Conservation (phyloP, 177 flowering plant genomes). For the Tripterygium wilfordii region DNA sequence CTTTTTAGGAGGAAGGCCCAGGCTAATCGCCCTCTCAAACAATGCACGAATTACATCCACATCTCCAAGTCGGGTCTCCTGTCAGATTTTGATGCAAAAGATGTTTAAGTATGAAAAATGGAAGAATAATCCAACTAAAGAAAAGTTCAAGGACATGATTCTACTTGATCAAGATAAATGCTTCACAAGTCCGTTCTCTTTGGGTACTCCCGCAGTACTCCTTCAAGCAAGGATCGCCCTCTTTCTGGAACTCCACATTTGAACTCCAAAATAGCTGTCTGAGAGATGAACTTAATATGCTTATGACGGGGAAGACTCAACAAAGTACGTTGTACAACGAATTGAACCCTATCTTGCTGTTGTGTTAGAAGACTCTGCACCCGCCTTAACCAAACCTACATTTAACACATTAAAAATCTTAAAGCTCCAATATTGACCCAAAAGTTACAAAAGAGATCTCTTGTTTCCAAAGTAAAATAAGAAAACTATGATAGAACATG, state of each 20-base stretch:
- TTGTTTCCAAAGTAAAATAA: neutral
- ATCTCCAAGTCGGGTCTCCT: constrained; percentile 88
- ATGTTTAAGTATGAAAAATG: neutral
- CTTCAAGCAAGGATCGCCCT: constrained; percentile 83
- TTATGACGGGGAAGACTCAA: constrained; percentile 62
- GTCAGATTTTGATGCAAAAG: constrained; percentile 2
- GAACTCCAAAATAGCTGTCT: constrained; percentile 75
- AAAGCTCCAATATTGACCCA: neutral
- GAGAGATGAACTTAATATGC: constrained; percentile 76
- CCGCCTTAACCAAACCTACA: constrained; percentile 77
- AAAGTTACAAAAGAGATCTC: neutral
- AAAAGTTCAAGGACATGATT: neutral
- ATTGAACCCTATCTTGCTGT: constrained; percentile 50
- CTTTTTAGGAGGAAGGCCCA: constrained; percentile 70
- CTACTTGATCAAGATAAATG: constrained; percentile 80
- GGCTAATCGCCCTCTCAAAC: constrained; percentile 81
- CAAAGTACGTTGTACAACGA: constrained; percentile 57
- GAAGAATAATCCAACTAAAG: neutral
- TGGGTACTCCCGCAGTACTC: constrained; percentile 73
- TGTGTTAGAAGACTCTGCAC: constrained; percentile 47
- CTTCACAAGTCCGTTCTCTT: constrained; percentile 94
- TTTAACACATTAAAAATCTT: neutral
- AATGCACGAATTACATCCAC: constrained; percentile 61
- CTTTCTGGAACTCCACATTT: constrained; percentile 79
- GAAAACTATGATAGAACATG: neutral